phyloP scores from a whole-genome alignment of 2,329 filamentous ascomycete species.

The Penicillium griseofulvum region DNA sequence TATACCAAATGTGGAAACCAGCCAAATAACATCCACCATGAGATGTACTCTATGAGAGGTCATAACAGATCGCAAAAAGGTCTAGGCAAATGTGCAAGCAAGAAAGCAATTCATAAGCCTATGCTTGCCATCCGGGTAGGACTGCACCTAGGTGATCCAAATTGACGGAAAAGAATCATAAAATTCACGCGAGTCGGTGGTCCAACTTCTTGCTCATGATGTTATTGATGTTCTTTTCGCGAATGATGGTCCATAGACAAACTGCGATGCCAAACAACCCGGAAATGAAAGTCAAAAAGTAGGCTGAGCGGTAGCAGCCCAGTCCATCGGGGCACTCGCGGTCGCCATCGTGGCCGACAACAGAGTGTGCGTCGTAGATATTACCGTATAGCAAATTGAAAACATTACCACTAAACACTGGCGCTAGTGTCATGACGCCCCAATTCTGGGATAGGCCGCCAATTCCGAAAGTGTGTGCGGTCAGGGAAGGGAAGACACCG shows the following conservation, averaged over 20 bases:
- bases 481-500: slow-evolving; percentile 85
- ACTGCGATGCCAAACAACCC: slow-evolving; percentile 68
- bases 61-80: background rate
- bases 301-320: slow-evolving; percentile 77
- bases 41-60: slow-evolving; percentile 4
- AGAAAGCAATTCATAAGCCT: background rate
- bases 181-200: slow-evolving; percentile 33
- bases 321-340: slow-evolving; percentile 74
- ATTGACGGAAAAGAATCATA: background rate
- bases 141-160: background rate
- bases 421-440: slow-evolving; percentile 89
- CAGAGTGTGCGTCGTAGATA: slow-evolving; percentile 78
- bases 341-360: slow-evolving; percentile 66
- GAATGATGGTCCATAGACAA: slow-evolving; percentile 57
- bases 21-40: slow-evolving; percentile 6
- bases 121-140: background rate
- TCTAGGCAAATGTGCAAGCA: background rate
- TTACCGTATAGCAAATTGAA: slow-evolving; percentile 90
- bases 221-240: slow-evolving; percentile 35
- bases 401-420: slow-evolving; percentile 81
- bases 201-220: slow-evolving; percentile 27
- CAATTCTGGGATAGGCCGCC: slow-evolving; percentile 89
- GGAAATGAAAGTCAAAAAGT: slow-evolving; percentile 71
- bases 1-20: slow-evolving; percentile 4
- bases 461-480: slow-evolving; percentile 88